Conservation (phyloP, 2,329 filamentous ascomycete species). For the Arthroderma sp. region DNA sequence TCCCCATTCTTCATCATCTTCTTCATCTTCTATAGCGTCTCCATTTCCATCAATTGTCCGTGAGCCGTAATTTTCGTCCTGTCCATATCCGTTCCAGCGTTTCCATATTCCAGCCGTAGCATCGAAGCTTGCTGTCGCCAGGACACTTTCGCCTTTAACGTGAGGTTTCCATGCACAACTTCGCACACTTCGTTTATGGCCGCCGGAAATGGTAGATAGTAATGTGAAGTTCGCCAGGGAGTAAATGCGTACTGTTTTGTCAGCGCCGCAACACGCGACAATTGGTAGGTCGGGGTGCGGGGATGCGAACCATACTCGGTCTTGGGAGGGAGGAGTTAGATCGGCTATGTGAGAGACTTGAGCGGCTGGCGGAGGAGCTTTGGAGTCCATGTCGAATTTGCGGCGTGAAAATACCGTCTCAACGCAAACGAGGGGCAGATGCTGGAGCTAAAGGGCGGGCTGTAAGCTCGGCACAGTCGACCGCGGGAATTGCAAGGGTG, state of each 20-base stretch:
- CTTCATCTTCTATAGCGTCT: constrained; percentile 34
- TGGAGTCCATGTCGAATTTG: not conserved
- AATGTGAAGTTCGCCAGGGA: constrained; percentile 68
- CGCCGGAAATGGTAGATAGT: constrained; percentile 68
- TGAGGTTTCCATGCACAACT: constrained; percentile 77
- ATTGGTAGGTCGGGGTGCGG: constrained; percentile 81
- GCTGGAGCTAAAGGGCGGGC: too few relatives aligned
- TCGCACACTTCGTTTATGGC: constrained; percentile 83
- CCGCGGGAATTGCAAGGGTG: too few relatives aligned
- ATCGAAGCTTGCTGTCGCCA: constrained; percentile 90
- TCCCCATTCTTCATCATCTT: constrained; percentile 73
- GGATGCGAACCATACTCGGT: constrained; percentile 70
- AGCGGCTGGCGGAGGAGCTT: too few relatives aligned
- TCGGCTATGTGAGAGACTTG: constrained; percentile 31
- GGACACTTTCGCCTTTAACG: constrained; percentile 52
- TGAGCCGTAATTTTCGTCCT: constrained; percentile 12
- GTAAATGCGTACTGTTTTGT: constrained; percentile 80
- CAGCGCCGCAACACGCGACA: constrained; percentile 73
- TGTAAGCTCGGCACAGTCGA: too few relatives aligned
- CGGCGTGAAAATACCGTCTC: not conserved
- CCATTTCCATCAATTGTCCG: constrained; percentile 13
- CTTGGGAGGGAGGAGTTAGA: constrained; percentile 38
- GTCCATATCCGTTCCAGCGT: constrained; percentile 40
- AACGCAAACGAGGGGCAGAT: not conserved
- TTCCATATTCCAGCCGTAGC: constrained; percentile 78